Evolutionary conservation across 1,284 basidiomycete species (phyloP).

Genomic region (Cutaneotrichosporon cavernicola): DNA sequence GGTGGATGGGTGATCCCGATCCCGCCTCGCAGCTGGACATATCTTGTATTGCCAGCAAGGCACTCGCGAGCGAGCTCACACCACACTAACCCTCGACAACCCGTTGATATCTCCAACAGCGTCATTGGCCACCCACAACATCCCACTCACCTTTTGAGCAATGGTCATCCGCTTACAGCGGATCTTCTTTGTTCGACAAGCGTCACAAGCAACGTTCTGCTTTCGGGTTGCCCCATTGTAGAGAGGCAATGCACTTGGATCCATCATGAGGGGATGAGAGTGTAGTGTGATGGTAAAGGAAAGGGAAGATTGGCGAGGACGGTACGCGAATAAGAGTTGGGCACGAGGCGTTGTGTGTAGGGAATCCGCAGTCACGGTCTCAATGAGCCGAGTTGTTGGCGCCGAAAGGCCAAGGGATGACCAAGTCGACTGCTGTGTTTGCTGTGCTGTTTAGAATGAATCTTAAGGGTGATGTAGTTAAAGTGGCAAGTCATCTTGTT

Average conservation of each 20-base stretch:
- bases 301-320: not conserved
- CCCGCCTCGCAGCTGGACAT: too few species aligned
- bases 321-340: not conserved
- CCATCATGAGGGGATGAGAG: not conserved
- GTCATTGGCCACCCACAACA: not conserved
- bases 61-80: not conserved
- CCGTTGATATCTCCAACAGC: not conserved
- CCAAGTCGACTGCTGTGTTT: not conserved
- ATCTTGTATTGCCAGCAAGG: too few species aligned
- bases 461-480: not conserved
- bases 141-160: slow-evolving; percentile 18
- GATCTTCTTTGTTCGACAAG: slow-evolving; percentile 59
- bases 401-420: not conserved
- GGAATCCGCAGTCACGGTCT: not conserved
- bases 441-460: not conserved
- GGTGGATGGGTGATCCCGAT: slow-evolving; percentile 6
- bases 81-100: not conserved
- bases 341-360: not conserved
- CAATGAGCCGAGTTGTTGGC: not conserved
- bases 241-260: slow-evolving; percentile 3
- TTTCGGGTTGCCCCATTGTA: slow-evolving; percentile 53
- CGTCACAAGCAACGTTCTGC: slow-evolving; percentile 87
- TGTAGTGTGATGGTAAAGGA: not conserved
- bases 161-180: slow-evolving; percentile 32
- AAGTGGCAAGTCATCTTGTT: not conserved